Percentiles rank a stretch among this genome's conserved stretches.
Conservation (phyloP, 2,329 filamentous ascomycete species). For the Bipolaris gigantea region DNA sequence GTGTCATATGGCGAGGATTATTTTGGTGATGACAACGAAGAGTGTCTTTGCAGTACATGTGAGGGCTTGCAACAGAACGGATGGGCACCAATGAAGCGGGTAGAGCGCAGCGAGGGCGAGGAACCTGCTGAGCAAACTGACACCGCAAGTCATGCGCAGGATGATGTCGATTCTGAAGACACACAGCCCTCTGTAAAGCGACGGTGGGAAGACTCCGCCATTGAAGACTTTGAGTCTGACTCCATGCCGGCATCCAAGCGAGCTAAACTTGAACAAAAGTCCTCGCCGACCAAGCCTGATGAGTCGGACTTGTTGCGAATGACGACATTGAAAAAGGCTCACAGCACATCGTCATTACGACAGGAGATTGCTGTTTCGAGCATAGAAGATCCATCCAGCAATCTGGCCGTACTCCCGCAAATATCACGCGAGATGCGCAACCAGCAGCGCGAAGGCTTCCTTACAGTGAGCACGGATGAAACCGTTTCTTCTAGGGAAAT, state of each 20-base stretch:
- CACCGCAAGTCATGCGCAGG: slow-evolving; percentile 1
- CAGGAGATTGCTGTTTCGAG: slow-evolving; percentile 38
- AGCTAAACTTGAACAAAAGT: slow-evolving; percentile 15
- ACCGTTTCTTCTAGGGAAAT: slow-evolving; percentile 31
- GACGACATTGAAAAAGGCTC: slow-evolving; percentile 37
- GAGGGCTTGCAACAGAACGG: slow-evolving; percentile 76
- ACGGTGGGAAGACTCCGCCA: slow-evolving; percentile 28
- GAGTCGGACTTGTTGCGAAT: slow-evolving; percentile 24
- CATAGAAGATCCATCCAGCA: slow-evolving; percentile 33
- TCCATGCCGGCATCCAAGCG: slow-evolving; percentile 20
- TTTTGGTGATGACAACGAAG: slow-evolving; percentile 92
- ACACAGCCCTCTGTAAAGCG: slow-evolving; percentile 30
- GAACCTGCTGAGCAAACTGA: slow-evolving; percentile 19
- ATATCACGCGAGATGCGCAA: slow-evolving; percentile 32
- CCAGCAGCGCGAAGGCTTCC: slow-evolving; percentile 37
- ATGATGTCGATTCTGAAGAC: neutral
- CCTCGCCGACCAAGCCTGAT: slow-evolving; percentile 14
- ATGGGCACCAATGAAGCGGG: slow-evolving; percentile 63
- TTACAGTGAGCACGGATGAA: slow-evolving; percentile 36
- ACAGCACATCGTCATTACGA: slow-evolving; percentile 36
- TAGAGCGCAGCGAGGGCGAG: slow-evolving; percentile 41
- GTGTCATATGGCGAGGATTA: slow-evolving; percentile 96
- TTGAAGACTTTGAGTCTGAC: slow-evolving; percentile 16
- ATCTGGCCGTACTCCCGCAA: slow-evolving; percentile 21
- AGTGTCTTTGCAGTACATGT: slow-evolving; percentile 89